Evolutionary conservation across 805 yeast genomes (phyloP), one percentile per base, ranked within the genome.

Genomic region (Myxozyma melibiosi): DNA sequence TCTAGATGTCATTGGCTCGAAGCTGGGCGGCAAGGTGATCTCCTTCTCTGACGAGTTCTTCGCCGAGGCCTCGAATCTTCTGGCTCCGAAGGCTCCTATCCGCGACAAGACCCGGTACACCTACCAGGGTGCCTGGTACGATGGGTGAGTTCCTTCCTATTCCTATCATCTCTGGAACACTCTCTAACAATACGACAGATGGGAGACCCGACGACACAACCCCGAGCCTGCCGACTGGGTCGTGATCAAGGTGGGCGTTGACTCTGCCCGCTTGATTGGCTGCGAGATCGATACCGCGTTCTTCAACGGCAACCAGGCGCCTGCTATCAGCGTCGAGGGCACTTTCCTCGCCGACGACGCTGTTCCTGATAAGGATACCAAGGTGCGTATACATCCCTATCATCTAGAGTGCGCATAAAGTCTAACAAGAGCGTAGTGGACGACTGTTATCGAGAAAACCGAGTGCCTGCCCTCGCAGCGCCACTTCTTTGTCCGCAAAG

Each of bases 121-220:
- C 6, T 53, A 57, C 51, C 81, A 91, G 2, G 98, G 98, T 50
- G 96, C 96, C 3, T 92, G 97, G 97, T 92, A 89, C 70, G 99
- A 92, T 66, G 99, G 99, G 22, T 58, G 48, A 24, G 60, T 42
- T 8, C n/a, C 16, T n/a, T n/a, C n/a, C n/a, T n/a, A n/a, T n/a
- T n/a, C n/a, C n/a, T n/a, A n/a, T n/a, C n/a, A n/a, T n/a, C n/a
- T n/a, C n/a, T n/a, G n/a, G n/a, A n/a, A n/a, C n/a, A n/a, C n/a
- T n/a, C n/a, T n/a, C n/a, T n/a, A n/a, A n/a, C n/a, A n/a, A n/a
- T n/a, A n/a, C n/a, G n/a, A n/a, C 35, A 55, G 61, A 33, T 92
- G 98, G 98, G 98, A 92, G 73, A 92, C 98, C 11, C 80, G 97
- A 70, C 81, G 99, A 73, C 99, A 92, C 77, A 92, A 92, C 72